phyloP scores from a whole-genome alignment of 257 asterid genomes.

The Plantago elongata region DNA sequence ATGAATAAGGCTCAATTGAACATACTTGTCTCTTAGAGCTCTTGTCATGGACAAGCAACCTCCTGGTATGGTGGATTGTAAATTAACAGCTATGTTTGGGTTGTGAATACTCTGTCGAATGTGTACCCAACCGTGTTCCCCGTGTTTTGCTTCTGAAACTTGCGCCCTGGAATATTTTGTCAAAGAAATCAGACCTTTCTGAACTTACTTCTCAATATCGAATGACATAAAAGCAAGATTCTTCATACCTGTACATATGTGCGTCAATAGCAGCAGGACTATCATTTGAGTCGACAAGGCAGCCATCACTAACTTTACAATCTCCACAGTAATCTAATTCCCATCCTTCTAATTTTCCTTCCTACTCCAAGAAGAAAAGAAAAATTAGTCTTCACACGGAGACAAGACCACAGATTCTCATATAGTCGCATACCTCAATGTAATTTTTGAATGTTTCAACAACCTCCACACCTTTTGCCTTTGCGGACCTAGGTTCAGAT shows the following conservation, averaged over 20 bases:
- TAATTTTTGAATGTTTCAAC: slow-evolving; percentile 57
- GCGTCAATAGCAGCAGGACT: slow-evolving; percentile 79
- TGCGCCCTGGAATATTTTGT: slow-evolving; percentile 47
- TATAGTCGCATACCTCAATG: slow-evolving; percentile 43
- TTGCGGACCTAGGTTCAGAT: slow-evolving; percentile 69
- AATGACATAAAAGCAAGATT: background rate
- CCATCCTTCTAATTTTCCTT: slow-evolving; percentile 71
- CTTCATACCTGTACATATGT: slow-evolving; percentile 71
- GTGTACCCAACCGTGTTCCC: slow-evolving; percentile 77
- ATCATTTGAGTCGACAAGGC: slow-evolving; percentile 81
- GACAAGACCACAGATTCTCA: background rate
- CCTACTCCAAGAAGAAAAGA: slow-evolving; percentile 23
- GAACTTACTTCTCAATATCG: background rate
- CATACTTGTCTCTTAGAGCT: slow-evolving; percentile 60
- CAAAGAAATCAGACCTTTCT: too few species aligned
- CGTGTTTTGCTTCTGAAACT: slow-evolving; percentile 44
- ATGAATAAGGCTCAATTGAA: background rate
- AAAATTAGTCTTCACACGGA: background rate
- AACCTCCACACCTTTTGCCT: slow-evolving; percentile 65
- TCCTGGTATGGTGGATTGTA: slow-evolving; percentile 67
- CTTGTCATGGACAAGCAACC: slow-evolving; percentile 70
- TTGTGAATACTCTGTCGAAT: slow-evolving; percentile 89
- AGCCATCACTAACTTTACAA: slow-evolving; percentile 94
- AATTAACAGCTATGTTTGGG: slow-evolving; percentile 84
- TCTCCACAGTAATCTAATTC: slow-evolving; percentile 86